These are phyloP conservation scores for Fusarium stilboides DNA, from an alignment of 2,329 filamentous ascomycete genomes.

Conservation along the genomic window DNA sequence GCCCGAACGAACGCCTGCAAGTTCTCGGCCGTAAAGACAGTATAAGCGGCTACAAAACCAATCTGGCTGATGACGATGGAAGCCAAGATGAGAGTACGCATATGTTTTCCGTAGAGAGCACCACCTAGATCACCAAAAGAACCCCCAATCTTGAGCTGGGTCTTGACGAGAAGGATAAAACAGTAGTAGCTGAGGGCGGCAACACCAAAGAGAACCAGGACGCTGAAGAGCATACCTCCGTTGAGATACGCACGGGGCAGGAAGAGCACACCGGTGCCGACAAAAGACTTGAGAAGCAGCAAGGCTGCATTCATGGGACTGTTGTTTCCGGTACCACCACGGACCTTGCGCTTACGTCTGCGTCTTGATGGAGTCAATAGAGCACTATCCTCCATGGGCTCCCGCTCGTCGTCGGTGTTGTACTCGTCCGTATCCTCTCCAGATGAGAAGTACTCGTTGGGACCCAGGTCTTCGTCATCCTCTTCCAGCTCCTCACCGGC, in stretches of 20 bases:
- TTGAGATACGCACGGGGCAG: constrained; percentile 94
- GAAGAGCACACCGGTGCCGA: constrained; percentile 95
- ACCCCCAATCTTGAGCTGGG: constrained; percentile 87
- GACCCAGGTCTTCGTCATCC: constrained; percentile 89
- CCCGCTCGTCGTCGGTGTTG: constrained; percentile 75
- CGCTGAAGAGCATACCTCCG: constrained; percentile 97
- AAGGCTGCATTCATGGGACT: constrained; percentile 84
- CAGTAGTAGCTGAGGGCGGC: constrained; percentile 95
- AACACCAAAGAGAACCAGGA: constrained; percentile 87
- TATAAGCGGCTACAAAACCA: constrained; percentile 95
- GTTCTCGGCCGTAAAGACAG: constrained; percentile 97
- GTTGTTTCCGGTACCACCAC: constrained; percentile 81
- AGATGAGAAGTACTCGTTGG: constrained; percentile 93
- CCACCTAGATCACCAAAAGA: constrained; percentile 98
- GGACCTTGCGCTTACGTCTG: constrained; percentile 82
- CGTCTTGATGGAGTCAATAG: constrained; percentile 83
- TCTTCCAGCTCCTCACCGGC: constrained; percentile 97
- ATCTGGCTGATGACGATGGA: constrained; percentile 97
- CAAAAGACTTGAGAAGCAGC: constrained; percentile 95
- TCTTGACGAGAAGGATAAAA: constrained; percentile 93
- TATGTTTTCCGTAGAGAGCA: constrained; percentile 89
- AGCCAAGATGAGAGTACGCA: constrained; percentile 87
- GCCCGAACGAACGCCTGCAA: constrained; percentile 94
- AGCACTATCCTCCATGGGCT: constrained; percentile 90
- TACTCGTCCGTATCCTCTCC: constrained; percentile 77